Evolutionary conservation across 2,329 filamentous ascomycete species (phyloP), one percentile per base, ranked within the genome.

Genomic region (Trichoderma endophyticum): DNA sequence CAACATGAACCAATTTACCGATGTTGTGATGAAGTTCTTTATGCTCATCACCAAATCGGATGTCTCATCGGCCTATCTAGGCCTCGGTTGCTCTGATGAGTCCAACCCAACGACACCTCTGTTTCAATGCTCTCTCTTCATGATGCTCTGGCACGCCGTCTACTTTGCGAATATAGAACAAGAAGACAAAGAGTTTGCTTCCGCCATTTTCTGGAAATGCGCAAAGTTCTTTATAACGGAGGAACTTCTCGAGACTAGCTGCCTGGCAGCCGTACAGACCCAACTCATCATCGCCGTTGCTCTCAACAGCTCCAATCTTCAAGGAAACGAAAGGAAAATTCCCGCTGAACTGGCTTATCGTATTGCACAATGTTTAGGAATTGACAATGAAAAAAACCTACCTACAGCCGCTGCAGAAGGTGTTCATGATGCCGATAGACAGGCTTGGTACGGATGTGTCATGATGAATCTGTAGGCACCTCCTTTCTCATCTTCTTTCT

Each of bases 71-170:
- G 21, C 24, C 8, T 74, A 78, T 6, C 77, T 82, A 9, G 83
- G 82, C 0, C 76, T 84, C 5, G 83, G 74, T 21, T 54, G 65
- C 36, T 60, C 62, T 6, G 56, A 67, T 79, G 6, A 78, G 76
- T 21, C 75, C 66, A 79, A 77, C 3, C 75, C 80, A 2, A 77
- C 76, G 39, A 80, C 80, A 0, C 80, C 81, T 12, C 79, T 83
- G 7, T 85, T 85, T 61, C 80, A 83, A 69, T 81, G 77, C 39
- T 81, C 83, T 1, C 76, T 85, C 36, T 85, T 85, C 71, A 74
- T 77, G 12, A 81, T 85, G 2, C 84, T 86, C 39, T 81, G 83
- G 0, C 76, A 86, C 3, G 82, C 80, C 0, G 81, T 80, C 30
- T 78, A 82, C 54, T 84, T 83, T 70, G 79, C 81, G 1, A 79